Evolutionary conservation across 176 grass and related monocot genomes (phyloP).

Genomic region (Triticum dicoccoides): DNA sequence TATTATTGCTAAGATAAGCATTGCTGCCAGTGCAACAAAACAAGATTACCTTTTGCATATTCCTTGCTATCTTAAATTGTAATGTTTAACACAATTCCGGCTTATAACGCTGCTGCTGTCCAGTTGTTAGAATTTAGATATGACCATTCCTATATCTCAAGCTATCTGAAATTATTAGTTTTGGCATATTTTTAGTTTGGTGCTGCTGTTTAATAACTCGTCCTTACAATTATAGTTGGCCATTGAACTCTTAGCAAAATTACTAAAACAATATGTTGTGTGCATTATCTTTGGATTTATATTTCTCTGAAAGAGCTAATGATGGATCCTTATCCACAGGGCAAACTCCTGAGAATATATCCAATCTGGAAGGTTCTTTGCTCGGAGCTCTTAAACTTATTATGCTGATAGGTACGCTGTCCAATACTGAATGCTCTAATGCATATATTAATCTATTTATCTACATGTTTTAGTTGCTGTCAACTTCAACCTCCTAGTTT

Average conservation of each 20-base stretch:
- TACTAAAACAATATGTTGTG: neutral
- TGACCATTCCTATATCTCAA: neutral
- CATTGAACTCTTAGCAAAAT: constrained; percentile 9
- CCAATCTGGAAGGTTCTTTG: constrained; percentile 67
- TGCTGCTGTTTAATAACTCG: neutral
- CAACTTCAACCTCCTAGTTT: neutral
- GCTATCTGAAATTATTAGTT: neutral
- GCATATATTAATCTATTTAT: constrained; percentile 1
- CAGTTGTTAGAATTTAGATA: neutral
- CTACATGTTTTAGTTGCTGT: constrained; percentile 11
- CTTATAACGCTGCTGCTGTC: neutral
- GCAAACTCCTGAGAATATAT: constrained; percentile 52
- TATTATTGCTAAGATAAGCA: neutral
- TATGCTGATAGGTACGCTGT: constrained; percentile 71
- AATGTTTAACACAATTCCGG: neutral
- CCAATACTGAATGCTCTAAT: neutral
- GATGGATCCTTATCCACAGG: constrained; percentile 42
- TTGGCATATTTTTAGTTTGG: neutral
- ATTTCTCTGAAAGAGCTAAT: constrained; percentile 4
- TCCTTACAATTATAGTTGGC: neutral
- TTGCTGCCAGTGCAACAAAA: neutral
- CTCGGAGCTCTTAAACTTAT: constrained; percentile 82
- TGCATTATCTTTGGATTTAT: constrained; percentile 13
- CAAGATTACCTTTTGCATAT: neutral
- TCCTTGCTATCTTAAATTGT: neutral